Base-by-base conservation (phyloP, 257 asterid species). In the Solanum appendiculatum region DNA sequence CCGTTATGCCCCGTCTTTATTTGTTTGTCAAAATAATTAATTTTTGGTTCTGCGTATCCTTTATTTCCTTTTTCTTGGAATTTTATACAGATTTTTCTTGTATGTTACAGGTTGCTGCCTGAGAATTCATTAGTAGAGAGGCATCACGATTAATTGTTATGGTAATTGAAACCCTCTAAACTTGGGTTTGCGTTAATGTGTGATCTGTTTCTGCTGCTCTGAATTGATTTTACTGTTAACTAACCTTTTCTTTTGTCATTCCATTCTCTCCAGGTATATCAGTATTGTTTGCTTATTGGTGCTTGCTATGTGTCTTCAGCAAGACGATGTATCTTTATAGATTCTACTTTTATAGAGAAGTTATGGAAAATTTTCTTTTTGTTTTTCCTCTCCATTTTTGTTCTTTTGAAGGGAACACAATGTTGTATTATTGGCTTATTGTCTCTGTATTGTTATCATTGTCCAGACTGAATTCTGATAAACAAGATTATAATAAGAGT, bases 21-120 rank as follows among this genome's bases (percentile, higher is more conserved):
- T 18, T 46, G 42, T 29, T n/a, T 82, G 29, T 82, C 18, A 21
- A 85, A 48, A 18, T 16, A 40, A 85, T 16, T 10, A 5, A 15
- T 20, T 85, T 68, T 29, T 31, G 5, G 20, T 27, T 48, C 37
- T 70, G 21, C 66, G 23, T 34, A 42, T 18, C 39, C 29, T 83
- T 18, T 58, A 11, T 18, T 58, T 29, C 29, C 70, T 39, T 33
- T 4, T 5, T 14, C 16, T 6, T 31, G 48, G 25, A 29, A 69
- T 23, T 44, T 51, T 6, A 31, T 73, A 69, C 87, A 85, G 48
- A 7, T 70, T n/a, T 33, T 69, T 34, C 33, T 56, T 23, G 9
- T 15, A 66, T 74, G 88, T 87, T 69, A 21, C 89, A 92, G 95
- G 92, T 85, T 93, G 92, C 89, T 66, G 93, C 92, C 83, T 93